phyloP scores from a whole-genome alignment of 345 rosid species.

The Eucalyptus pauciflora region DNA sequence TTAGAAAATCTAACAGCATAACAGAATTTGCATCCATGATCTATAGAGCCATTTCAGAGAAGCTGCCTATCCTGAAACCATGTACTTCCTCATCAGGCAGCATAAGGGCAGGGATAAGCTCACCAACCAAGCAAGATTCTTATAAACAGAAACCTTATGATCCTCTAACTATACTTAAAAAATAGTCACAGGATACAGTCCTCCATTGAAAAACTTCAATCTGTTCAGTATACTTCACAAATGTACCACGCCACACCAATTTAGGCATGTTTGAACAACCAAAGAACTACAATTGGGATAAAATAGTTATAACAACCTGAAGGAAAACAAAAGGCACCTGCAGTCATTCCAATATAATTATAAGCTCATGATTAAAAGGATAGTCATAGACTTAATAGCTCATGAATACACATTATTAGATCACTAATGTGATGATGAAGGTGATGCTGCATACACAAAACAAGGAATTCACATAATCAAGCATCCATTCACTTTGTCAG shows the following conservation, averaged over 20 bases:
- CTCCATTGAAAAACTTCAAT: neutral
- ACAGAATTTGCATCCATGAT: neutral
- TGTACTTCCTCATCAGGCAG: neutral
- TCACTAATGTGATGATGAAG: neutral
- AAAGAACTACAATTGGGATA: neutral
- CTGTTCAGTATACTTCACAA: neutral
- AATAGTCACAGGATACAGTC: neutral
- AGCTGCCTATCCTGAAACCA: neutral
- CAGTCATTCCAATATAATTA: neutral
- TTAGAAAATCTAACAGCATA: neutral
- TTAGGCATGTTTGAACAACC: neutral
- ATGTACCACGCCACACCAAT: neutral
- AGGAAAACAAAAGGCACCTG: neutral
- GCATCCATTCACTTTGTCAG: neutral
- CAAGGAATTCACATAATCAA: neutral
- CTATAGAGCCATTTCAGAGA: neutral
- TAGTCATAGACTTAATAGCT: neutral
- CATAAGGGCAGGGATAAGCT: neutral
- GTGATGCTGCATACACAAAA: neutral
- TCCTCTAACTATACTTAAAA: neutral
- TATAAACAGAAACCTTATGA: neutral
- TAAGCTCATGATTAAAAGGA: neutral
- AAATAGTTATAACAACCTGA: neutral
- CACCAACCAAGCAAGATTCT: neutral
- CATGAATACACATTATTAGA: neutral